Percentiles rank a stretch among this genome's conserved stretches.
Evolutionary conservation across 2,329 filamentous ascomycete species (phyloP).

Genomic region (Hypoxylon sp.): DNA sequence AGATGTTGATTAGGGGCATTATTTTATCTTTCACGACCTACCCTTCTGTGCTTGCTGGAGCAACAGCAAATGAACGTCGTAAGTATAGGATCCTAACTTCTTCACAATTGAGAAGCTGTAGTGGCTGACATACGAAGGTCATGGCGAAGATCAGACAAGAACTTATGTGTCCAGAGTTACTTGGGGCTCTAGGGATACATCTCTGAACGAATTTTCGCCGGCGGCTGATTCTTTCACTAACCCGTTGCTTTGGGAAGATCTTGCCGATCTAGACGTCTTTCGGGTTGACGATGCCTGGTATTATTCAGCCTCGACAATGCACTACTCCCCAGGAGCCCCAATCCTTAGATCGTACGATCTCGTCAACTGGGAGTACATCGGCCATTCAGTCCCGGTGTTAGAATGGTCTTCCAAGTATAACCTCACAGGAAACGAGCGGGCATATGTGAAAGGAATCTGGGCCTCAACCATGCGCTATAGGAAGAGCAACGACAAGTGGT

Average conservation of each 20-base stretch:
- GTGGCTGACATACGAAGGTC: neutral
- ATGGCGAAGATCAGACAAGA: neutral
- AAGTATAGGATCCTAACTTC: neutral
- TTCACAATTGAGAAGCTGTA: too few species aligned
- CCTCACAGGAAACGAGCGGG: slow-evolving; percentile 29
- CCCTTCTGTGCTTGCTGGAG: neutral
- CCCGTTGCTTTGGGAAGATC: slow-evolving; percentile 65
- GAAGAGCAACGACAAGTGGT: slow-evolving; percentile 44
- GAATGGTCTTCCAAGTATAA: slow-evolving; percentile 42
- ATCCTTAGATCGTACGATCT: slow-evolving; percentile 66
- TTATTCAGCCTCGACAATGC: slow-evolving; percentile 66
- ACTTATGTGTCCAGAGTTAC: too few species aligned
- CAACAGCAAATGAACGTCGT: neutral
- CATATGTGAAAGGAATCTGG: slow-evolving; percentile 49
- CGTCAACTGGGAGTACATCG: slow-evolving; percentile 60
- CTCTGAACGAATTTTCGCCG: neutral
- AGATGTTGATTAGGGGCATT: slow-evolving; percentile 9
- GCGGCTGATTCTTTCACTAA: slow-evolving; percentile 57
- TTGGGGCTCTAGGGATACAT: neutral
- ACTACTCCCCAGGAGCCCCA: slow-evolving; percentile 66
- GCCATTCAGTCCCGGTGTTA: slow-evolving; percentile 55
- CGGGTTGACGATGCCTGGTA: slow-evolving; percentile 58
- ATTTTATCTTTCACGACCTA: neutral
- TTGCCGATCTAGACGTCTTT: slow-evolving; percentile 66
- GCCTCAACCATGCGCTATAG: slow-evolving; percentile 47